These are phyloP conservation scores for Ascochyta koolunga DNA, from an alignment of 2,329 filamentous ascomycete genomes.

Conservation along the genomic window DNA sequence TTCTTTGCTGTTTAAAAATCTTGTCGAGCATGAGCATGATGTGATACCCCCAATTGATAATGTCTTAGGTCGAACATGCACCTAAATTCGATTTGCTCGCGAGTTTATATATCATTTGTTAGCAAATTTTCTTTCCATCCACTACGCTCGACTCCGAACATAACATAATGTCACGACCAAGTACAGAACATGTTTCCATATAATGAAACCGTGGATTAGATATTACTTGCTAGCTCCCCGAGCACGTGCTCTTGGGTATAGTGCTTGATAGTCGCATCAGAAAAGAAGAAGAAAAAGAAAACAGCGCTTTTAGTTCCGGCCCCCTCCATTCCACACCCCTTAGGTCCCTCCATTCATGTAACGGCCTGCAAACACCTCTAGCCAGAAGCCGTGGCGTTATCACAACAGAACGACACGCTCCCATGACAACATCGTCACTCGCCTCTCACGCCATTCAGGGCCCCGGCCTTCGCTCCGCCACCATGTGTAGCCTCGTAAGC, in stretches of 20 bases:
- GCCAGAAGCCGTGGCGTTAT: too few relatives aligned
- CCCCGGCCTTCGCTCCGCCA: constrained; percentile 3
- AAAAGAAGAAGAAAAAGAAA: not conserved
- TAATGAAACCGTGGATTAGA: not conserved
- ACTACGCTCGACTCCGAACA: too few relatives aligned
- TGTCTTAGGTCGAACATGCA: not conserved
- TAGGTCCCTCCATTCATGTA: not conserved
- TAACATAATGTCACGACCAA: too few relatives aligned
- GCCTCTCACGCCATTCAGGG: not conserved
- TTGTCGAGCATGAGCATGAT: not conserved
- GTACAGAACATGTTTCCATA: not conserved
- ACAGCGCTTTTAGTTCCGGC: not conserved
- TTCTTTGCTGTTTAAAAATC: too few relatives aligned
- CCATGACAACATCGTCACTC: not conserved
- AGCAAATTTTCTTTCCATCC: too few relatives aligned
- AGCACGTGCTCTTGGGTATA: constrained; percentile 10
- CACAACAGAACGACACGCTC: too few relatives aligned
- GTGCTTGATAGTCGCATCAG: constrained; percentile 4
- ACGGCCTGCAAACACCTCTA: too few relatives aligned
- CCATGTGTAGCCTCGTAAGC: constrained; percentile 37
- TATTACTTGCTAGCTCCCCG: not conserved
- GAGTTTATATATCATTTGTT: not conserved
- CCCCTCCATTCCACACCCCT: not conserved
- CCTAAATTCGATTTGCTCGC: not conserved
- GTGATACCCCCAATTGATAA: not conserved